These are phyloP conservation scores for Aspergillus ochraceus DNA, from an alignment of 2,329 filamentous ascomycete species.

Conservation along the genomic window DNA sequence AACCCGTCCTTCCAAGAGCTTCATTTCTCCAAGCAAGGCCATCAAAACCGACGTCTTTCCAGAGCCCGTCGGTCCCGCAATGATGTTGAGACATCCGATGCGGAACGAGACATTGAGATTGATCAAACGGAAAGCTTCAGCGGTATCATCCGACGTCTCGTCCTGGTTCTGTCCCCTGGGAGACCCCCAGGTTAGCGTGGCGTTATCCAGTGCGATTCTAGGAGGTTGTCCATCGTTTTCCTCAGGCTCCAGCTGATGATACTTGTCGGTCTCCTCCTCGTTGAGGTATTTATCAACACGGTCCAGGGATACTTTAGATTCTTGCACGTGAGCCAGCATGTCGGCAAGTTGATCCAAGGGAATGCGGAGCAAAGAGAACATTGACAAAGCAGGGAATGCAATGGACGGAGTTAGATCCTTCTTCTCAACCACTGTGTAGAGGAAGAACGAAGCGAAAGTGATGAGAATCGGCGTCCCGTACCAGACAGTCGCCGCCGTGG, in stretches of 20 bases:
- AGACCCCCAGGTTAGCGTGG: conserved; percentile 86
- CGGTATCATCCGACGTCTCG: conserved; percentile 61
- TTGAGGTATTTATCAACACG: conserved; percentile 91
- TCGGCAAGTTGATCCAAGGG: conserved; percentile 94
- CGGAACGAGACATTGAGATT: conserved; percentile 80
- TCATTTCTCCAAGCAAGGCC: conserved; percentile 97
- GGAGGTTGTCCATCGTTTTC: conserved; percentile 70
- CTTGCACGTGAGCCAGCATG: conserved; percentile 98
- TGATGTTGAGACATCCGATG: conserved; percentile 84
- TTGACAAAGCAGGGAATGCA: conserved; percentile 92
- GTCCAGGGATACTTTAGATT: conserved; percentile 94
- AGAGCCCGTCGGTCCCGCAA: conserved; percentile 88
- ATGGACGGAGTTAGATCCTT: conserved; percentile 89
- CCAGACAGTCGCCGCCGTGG: conserved; percentile 89
- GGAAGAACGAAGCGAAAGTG: conserved; percentile 91
- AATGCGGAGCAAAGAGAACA: conserved; percentile 90
- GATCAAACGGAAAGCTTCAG: conserved; percentile 78
- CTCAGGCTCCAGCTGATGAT: conserved; percentile 73
- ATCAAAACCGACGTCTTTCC: conserved; percentile 96
- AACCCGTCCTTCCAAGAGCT: conserved; percentile 73
- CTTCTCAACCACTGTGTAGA: conserved; percentile 86
- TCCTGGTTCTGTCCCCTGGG: conserved; percentile 54
- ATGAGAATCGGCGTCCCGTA: conserved; percentile 94
- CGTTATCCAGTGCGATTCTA: conserved; percentile 80
- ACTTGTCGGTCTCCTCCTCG: conserved; percentile 96